Evolutionary conservation across 345 rosid genomes (phyloP).

Genomic region (Rubroshorea leprosula): DNA sequence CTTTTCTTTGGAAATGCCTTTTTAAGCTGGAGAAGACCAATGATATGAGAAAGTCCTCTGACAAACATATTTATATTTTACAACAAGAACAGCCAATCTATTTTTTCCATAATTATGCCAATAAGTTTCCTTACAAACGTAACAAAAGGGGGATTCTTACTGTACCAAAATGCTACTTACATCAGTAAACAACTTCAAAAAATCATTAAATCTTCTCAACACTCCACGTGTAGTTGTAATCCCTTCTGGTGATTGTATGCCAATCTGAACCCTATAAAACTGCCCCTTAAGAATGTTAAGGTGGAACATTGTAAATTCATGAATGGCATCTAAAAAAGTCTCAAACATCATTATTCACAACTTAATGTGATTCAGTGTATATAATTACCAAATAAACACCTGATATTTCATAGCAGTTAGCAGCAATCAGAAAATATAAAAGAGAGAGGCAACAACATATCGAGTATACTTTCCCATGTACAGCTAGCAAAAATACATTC

Average conservation of each 20-base stretch:
- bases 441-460: too few species aligned
- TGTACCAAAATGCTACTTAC: slow-evolving; percentile 39
- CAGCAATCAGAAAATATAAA: background rate
- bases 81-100: background rate
- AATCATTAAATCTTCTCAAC: slow-evolving; percentile 92
- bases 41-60: slow-evolving; percentile 9
- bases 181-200: slow-evolving; percentile 75
- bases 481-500: too few species aligned
- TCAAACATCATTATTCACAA: background rate
- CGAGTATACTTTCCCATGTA: too few species aligned
- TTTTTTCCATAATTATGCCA: slow-evolving; percentile 5
- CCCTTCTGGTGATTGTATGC: slow-evolving; percentile 90
- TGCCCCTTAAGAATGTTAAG: slow-evolving; percentile 60
- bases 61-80: slow-evolving; percentile 8
- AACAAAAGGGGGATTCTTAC: background rate
- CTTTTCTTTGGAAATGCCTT: slow-evolving; percentile 67
- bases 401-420: background rate
- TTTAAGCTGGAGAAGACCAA: slow-evolving; percentile 57
- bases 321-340: background rate
- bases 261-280: slow-evolving; percentile 99
- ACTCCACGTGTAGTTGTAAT: slow-evolving; percentile 57
- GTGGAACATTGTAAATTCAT: slow-evolving; percentile 8
- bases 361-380: background rate
- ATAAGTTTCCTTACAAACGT: background rate
- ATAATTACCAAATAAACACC: background rate